Conservation (phyloP, 116 monocot genomes). For the Thalassia testudinum region DNA sequence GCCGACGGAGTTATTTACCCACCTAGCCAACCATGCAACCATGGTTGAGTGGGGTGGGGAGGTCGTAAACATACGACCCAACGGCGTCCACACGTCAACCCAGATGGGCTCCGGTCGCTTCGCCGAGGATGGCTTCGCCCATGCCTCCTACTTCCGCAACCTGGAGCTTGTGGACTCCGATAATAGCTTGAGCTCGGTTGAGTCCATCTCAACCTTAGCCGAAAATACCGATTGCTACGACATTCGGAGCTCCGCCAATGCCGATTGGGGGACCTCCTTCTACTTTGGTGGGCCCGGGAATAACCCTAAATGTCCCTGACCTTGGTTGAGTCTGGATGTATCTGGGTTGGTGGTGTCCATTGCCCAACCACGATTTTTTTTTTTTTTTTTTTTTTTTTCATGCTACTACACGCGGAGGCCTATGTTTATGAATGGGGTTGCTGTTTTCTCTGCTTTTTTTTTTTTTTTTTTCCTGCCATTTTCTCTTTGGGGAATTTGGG, state of each 20-base stretch:
- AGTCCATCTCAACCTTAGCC: slow-evolving; percentile 48
- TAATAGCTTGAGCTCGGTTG: slow-evolving; percentile 51
- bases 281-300: slow-evolving; percentile 91
- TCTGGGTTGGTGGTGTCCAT: too few species aligned
- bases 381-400: too few species aligned
- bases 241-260: slow-evolving; percentile 46
- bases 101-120: slow-evolving; percentile 95
- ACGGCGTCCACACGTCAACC: slow-evolving; percentile 73
- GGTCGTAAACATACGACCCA: slow-evolving; percentile 60
- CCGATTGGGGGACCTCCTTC: slow-evolving; percentile 79
- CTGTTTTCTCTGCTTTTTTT: background rate
- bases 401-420: too few species aligned
- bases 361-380: too few species aligned
- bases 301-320: slow-evolving; percentile 56
- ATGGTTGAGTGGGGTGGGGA: slow-evolving; percentile 99
- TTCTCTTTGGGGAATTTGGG: too few species aligned
- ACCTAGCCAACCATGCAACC: slow-evolving; percentile 70
- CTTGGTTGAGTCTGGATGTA: background rate
- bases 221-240: slow-evolving; percentile 87
- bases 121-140: slow-evolving; percentile 62
- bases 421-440: background rate
- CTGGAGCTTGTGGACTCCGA: slow-evolving; percentile 79
- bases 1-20: slow-evolving; percentile 96
- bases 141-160: slow-evolving; percentile 81
- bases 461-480: too few species aligned